Percentiles rank a stretch among this genome's conserved stretches.
phyloP scores from a whole-genome alignment of 2,329 filamentous ascomycete species.

The Fusarium pseudoanthophilum region DNA sequence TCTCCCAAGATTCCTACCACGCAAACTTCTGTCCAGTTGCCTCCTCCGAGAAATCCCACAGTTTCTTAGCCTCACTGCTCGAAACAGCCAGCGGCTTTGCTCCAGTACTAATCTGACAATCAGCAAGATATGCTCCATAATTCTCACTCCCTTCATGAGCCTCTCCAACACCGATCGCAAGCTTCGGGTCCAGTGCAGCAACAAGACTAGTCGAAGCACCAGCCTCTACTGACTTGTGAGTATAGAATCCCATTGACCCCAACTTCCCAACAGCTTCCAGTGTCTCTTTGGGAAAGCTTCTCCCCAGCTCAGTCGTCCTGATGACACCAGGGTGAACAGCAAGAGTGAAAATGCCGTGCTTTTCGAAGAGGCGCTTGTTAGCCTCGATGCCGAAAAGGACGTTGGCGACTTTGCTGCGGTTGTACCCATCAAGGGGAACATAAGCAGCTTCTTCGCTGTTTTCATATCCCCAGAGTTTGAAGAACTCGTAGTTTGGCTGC shows the following conservation, averaged over 20 bases:
- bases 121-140: not conserved
- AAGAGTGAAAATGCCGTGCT: not conserved
- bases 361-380: slow-evolving; percentile 3
- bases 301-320: not conserved
- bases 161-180: not conserved
- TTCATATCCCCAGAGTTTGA: slow-evolving; percentile 11
- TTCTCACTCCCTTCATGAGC: not conserved
- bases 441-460: not conserved
- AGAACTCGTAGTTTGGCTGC: not conserved
- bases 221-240: not conserved
- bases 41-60: slow-evolving; percentile 16
- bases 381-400: slow-evolving; percentile 5
- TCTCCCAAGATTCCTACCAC: not conserved
- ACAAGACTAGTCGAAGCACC: slow-evolving; percentile 16
- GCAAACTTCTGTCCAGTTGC: not conserved
- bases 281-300: not conserved
- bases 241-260: not conserved
- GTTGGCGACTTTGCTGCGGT: slow-evolving; percentile 16
- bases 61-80: slow-evolving; percentile 2
- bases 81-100: slow-evolving; percentile 4
- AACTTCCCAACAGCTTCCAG: not conserved
- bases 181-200: not conserved
- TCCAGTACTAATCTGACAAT: not conserved
- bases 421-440: not conserved
- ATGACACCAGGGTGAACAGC: slow-evolving; percentile 7